Percentiles rank a stretch among this genome's conserved stretches.
Evolutionary conservation across 345 rosid species (phyloP).

Genomic region (Psidium guajava): DNA sequence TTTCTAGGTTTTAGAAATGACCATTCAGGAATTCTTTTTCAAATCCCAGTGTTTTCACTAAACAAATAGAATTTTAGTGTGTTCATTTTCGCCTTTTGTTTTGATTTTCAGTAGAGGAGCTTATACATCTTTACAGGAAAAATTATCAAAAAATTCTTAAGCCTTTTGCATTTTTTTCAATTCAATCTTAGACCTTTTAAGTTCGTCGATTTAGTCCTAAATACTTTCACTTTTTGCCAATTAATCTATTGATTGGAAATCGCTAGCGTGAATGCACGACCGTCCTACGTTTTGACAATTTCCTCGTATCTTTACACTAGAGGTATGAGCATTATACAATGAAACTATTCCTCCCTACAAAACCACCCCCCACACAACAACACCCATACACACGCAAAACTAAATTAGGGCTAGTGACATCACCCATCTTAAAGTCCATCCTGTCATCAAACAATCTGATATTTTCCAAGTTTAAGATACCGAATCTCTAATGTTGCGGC

Average conservation of each 20-base stretch:
- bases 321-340: neutral
- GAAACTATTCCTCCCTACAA: neutral
- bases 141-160: too few species aligned
- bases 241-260: too few species aligned
- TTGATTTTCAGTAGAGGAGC: neutral
- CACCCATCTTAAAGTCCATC: neutral
- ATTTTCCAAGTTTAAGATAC: neutral
- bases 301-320: neutral
- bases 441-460: neutral
- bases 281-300: too few species aligned
- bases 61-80: accelerated
- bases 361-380: too few species aligned
- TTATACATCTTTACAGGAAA: neutral
- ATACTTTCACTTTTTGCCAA: too few species aligned
- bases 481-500: neutral
- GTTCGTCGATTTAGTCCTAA: too few species aligned
- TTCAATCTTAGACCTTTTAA: too few species aligned
- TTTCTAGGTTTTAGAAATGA: neutral
- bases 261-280: too few species aligned
- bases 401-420: neutral
- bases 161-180: too few species aligned
- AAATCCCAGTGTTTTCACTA: neutral
- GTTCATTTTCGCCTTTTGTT: neutral
- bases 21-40: neutral
- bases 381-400: too few species aligned